A percentile compares a stretch with the other conserved stretches of the same genome.
Conservation (phyloP, 306 rosid genomes). For the Glycine soja region DNA sequence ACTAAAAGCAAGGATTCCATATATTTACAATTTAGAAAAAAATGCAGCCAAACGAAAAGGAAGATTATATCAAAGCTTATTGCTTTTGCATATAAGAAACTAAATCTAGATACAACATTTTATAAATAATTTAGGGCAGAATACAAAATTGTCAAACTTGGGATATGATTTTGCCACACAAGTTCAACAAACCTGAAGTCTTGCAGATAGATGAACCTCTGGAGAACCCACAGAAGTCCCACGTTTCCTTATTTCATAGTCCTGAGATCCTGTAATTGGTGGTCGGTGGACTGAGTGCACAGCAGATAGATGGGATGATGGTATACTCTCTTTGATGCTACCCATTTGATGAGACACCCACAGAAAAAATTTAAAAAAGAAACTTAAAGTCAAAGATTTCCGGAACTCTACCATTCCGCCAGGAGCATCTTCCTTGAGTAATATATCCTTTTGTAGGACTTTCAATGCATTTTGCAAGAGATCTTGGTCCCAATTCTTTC, state of each 20-base stretch:
- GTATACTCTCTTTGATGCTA: conserved; percentile 58
- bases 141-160: not conserved
- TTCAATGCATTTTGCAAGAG: conserved; percentile 72
- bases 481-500: conserved; percentile 80
- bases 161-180: conserved; percentile 33
- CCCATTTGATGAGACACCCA: conserved; percentile 92
- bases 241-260: conserved; percentile 77
- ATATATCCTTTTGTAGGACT: conserved; percentile 66
- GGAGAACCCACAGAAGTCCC: conserved; percentile 95
- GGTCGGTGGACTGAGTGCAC: conserved; percentile 83
- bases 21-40: conserved; percentile 7
- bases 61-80: not conserved
- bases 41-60: conserved; percentile 29
- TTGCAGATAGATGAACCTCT: conserved; percentile 91
- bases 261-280: conserved; percentile 75
- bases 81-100: conserved; percentile 3
- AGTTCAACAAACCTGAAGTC: conserved; percentile 73
- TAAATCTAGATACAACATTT: conserved; percentile 24
- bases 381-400: conserved; percentile 78
- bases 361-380: conserved; percentile 88
- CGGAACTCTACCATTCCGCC: conserved; percentile 99
- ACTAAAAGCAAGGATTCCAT: conserved; percentile 10
- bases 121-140: conserved; percentile 32
- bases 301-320: conserved; percentile 79
- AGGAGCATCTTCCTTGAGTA: conserved; percentile 79